Percentiles rank a stretch among this genome's conserved stretches.
Evolutionary conservation across 805 yeast species (phyloP).

Genomic region (Saccharomycopsis synnaedendra): DNA sequence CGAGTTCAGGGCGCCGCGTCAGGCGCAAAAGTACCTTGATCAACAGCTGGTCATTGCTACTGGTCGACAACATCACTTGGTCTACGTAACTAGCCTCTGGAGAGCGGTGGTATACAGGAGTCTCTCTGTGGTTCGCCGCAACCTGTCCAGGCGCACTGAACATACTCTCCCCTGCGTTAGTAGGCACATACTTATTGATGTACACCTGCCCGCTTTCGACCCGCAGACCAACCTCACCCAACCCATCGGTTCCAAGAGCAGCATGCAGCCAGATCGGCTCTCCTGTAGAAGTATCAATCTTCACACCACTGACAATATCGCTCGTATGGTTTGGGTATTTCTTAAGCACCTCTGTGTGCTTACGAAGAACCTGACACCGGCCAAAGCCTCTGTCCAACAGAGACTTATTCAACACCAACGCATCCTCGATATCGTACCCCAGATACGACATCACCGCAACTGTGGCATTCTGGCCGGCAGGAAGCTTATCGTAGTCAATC

Average conservation of each 20-base stretch:
- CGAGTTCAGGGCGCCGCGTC: constrained; percentile 94
- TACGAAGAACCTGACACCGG: constrained; percentile 89
- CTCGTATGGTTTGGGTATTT: constrained; percentile 89
- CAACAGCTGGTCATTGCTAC: constrained; percentile 90
- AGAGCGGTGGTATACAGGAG: constrained; percentile 85
- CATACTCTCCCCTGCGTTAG: constrained; percentile 63
- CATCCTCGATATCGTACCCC: constrained; percentile 99
- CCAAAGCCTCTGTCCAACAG: constrained; percentile 96
- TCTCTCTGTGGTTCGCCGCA: constrained; percentile 59
- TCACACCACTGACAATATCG: constrained; percentile 85
- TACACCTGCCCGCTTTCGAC: constrained; percentile 90
- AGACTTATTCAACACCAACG: constrained; percentile 85
- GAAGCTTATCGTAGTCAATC: constrained; percentile 89
- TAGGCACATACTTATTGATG: constrained; percentile 87
- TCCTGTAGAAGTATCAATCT: constrained; percentile 63
- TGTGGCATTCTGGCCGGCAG: constrained; percentile 98
- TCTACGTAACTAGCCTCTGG: constrained; percentile 95
- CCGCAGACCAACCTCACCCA: constrained; percentile 90
- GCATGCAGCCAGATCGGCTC: constrained; percentile 79
- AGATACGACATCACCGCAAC: constrained; percentile 99
- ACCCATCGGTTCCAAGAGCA: constrained; percentile 86
- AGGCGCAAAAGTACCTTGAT: constrained; percentile 88
- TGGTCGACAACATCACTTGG: constrained; percentile 94
- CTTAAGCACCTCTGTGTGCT: constrained; percentile 81
- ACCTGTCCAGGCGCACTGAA: constrained; percentile 22